phyloP scores from a whole-genome alignment of 176 grass and related monocot species.

The Carex scoparia region DNA sequence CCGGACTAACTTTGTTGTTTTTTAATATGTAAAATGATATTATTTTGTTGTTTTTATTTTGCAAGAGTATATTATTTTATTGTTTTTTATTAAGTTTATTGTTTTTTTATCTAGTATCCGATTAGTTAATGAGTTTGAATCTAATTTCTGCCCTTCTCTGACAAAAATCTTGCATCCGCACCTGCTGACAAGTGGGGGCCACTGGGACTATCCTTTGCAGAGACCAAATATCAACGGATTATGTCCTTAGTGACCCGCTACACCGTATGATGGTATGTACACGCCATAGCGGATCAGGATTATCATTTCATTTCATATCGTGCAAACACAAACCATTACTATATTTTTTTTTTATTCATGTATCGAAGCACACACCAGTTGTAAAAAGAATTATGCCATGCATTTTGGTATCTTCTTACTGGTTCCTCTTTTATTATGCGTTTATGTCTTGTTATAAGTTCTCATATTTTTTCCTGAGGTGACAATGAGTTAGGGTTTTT shows the following conservation, averaged over 20 bases:
- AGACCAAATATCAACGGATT: background rate
- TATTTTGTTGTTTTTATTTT: too few relatives aligned
- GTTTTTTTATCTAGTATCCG: too few relatives aligned
- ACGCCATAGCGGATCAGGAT: background rate
- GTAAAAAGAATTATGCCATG: background rate
- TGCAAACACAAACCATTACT: conserved; percentile 4
- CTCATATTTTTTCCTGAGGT: background rate
- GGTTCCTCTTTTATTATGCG: background rate
- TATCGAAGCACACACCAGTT: background rate
- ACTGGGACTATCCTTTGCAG: background rate
- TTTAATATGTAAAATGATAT: too few relatives aligned
- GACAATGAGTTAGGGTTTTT: conserved; percentile 9
- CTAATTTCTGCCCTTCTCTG: too few relatives aligned
- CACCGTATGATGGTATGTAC: background rate
- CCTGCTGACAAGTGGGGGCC: background rate
- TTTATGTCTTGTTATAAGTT: conserved; percentile 17
- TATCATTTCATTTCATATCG: background rate
- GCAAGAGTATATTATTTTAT: too few relatives aligned
- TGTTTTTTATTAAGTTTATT: too few relatives aligned
- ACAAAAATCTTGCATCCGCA: too few relatives aligned
- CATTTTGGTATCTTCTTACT: conserved; percentile 18
- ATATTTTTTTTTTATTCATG: conserved; percentile 2
- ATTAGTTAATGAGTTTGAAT: too few relatives aligned
- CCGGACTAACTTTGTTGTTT: too few relatives aligned
- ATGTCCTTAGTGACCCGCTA: background rate